Evolutionary conservation across 495 filamentous ascomycete species (phyloP).

Genomic region (Parmelia sp.): DNA sequence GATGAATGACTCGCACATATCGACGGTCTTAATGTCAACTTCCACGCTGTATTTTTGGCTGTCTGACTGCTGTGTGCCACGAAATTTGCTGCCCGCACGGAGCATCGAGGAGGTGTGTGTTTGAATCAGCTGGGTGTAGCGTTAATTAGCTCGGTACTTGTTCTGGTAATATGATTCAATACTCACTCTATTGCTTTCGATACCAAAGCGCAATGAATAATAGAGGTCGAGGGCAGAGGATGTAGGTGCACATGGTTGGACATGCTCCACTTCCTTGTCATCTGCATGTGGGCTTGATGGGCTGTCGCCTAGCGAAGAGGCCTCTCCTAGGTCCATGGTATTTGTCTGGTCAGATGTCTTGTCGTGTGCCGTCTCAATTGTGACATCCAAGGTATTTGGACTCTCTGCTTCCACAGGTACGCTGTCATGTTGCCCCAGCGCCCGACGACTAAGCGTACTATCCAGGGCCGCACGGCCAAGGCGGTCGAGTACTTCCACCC

Average conservation of each 20-base stretch:
- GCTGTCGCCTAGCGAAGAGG: constrained; percentile 9
- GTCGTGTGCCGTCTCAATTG: constrained; percentile 1
- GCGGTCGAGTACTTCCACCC: constrained; percentile 30
- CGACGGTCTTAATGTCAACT: constrained; percentile 94
- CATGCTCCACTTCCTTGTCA: constrained; percentile 15
- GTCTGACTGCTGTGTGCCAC: constrained; percentile 86
- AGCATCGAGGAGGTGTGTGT: constrained; percentile 72
- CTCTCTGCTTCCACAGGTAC: constrained; percentile 6
- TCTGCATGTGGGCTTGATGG: constrained; percentile 15
- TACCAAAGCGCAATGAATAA: constrained; percentile 19
- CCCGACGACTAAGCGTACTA: constrained; percentile 66
- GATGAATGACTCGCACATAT: constrained; percentile 88
- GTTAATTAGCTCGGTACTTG: not conserved
- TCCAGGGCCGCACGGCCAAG: constrained; percentile 17
- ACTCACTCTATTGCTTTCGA: constrained; percentile 23
- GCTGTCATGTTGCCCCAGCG: constrained; percentile 40
- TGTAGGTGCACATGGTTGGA: constrained; percentile 7
- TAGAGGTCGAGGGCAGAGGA: constrained; percentile 23
- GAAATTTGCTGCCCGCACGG: constrained; percentile 80
- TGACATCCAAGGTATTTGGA: constrained; percentile 3
- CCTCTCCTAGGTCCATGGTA: constrained; percentile 8
- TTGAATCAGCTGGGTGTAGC: constrained; percentile 29
- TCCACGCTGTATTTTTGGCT: constrained; percentile 88
- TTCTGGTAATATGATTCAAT: not conserved
- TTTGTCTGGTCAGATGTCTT: constrained; percentile 5